Base-by-base conservation (phyloP, 257 asterid species). In the Dorcoceras hygrometricum region DNA sequence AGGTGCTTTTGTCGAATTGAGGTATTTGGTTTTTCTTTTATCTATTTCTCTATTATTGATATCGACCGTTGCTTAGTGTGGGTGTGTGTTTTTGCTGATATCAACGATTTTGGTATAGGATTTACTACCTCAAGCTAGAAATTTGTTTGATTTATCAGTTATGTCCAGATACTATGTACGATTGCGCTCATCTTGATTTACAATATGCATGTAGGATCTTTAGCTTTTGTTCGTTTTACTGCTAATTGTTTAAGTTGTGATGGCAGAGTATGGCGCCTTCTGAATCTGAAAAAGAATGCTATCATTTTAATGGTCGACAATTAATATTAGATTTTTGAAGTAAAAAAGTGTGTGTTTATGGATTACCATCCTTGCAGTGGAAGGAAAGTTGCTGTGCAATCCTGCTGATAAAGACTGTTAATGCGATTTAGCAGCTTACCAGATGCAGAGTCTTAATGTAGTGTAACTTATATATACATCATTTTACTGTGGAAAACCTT, bases 81-180 rank as follows among this genome's bases (percentile, higher is more conserved):
- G 55, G 73, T 19, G 69, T 50, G 19, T 62, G 36, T 50, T 72
- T 14, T 65, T 65, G 65, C 80, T 73, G 73, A 63, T 77, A 43
- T 23, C 57, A 14, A 48, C 63, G 68, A 69, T 73, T 77, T 77
- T 66, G 31, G 66, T 65, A 73, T 77, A 78, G 75, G 75, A 55
- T 65, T 73, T 72, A 68, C n/a, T 77, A 77, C 36, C 36, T 31
- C 36, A 31, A 31, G 36, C 9, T 31, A 12, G 14, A 34, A 34
- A 34, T 34, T 34, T 34, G 2, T 43, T 43, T 3, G 19, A 12
- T 14, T 9, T 67, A 66, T 65, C 73, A 66, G 26, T 59, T 71
- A 74, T 76, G 46, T 70, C 67, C 66, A 78, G 73, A 74, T 81
- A 80, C 75, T 77, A 57, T 71, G 68, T 72, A 80, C 11, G 18